Percentiles rank a stretch among this genome's conserved stretches.
Evolutionary conservation across 1,284 basidiomycete species (phyloP).

Genomic region (Boletellus deceptivus): DNA sequence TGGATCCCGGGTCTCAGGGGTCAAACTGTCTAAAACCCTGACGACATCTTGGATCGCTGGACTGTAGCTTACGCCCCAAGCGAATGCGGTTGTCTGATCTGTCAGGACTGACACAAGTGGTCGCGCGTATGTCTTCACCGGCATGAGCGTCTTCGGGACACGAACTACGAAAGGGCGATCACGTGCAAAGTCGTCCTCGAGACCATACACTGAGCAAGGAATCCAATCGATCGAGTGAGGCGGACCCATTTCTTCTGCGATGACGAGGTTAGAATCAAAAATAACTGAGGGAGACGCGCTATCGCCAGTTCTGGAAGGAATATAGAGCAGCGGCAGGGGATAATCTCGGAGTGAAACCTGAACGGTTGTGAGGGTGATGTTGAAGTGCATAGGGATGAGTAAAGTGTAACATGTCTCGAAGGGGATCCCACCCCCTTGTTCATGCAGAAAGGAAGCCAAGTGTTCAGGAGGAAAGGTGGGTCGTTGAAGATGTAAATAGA

Average conservation of each 20-base stretch:
- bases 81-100: constrained; percentile 68
- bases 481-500: constrained; percentile 58
- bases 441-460: constrained; percentile 68
- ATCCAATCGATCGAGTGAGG: constrained; percentile 73
- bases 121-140: constrained; percentile 89
- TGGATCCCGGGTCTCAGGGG: constrained; percentile 80
- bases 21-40: constrained; percentile 80
- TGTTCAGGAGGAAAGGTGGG: constrained; percentile 62
- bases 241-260: constrained; percentile 87
- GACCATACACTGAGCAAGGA: constrained; percentile 60
- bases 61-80: constrained; percentile 90
- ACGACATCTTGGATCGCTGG: constrained; percentile 88
- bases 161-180: constrained; percentile 59
- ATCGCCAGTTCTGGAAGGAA: constrained; percentile 45
- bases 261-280: constrained; percentile 80
- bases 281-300: constrained; percentile 47
- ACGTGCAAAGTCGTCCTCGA: constrained; percentile 51
- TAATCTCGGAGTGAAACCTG: constrained; percentile 79
- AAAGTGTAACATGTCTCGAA: constrained; percentile 74
- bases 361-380: constrained; percentile 65
- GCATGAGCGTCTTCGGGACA: constrained; percentile 93
- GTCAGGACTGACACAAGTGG: constrained; percentile 71
- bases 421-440: constrained; percentile 72
- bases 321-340: constrained; percentile 65
- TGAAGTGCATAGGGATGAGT: constrained; percentile 81